Evolutionary conservation across 2,329 filamentous ascomycete species (phyloP), one percentile per base, ranked within the genome.

Genomic region (Pseudogymnoascus sp.): DNA sequence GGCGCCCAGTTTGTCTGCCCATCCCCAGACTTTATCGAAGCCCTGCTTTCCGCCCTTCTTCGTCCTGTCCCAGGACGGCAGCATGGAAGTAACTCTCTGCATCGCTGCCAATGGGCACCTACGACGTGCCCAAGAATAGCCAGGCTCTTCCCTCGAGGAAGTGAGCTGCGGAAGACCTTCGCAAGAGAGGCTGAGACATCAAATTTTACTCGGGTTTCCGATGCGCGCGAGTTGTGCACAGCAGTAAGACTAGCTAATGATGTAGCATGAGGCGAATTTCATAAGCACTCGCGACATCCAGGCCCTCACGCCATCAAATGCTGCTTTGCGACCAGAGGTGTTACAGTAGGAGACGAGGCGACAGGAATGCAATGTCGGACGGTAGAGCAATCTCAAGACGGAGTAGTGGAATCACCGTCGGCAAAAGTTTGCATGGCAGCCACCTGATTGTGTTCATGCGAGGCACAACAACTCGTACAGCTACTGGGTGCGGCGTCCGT

Each of bases 21-120:
- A 81, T 59, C 79, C 80, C 80, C 86, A 92, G 64, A 87, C 82
- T 72, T 89, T 90, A 75, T 92, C 88, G 74, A 91, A 91, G 65
- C 88, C 86, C 64, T 83, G 83, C 73, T 89, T 88, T 68, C 77
- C 78, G 62, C 76, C 75, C 0, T 75, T 79, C 72, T 82, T 84
- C 62, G 83, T 82, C 65, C 75, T 77, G 63, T 81, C 78, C 83
- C 83, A 85, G 40, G 82, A 75, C 5, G 74, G 72, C 50, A 74
- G 68, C 44, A 72, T 67, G 11, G 69, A 67, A n/a, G 70, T 68
- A 33, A 73, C 71, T 64, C 68, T 69, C 67, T 72, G 71, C 72
- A 74, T 74, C 53, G 26, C 35, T 60, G 33, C 38, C 29, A 35
- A 56, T 33, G 50, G 50, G 29, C 50, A 56, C 29, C 50, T 56